These are phyloP conservation scores for Acanthamoeba lugdunensis DNA, from an alignment of 208 protist genomes.

Conservation along the genomic window DNA sequence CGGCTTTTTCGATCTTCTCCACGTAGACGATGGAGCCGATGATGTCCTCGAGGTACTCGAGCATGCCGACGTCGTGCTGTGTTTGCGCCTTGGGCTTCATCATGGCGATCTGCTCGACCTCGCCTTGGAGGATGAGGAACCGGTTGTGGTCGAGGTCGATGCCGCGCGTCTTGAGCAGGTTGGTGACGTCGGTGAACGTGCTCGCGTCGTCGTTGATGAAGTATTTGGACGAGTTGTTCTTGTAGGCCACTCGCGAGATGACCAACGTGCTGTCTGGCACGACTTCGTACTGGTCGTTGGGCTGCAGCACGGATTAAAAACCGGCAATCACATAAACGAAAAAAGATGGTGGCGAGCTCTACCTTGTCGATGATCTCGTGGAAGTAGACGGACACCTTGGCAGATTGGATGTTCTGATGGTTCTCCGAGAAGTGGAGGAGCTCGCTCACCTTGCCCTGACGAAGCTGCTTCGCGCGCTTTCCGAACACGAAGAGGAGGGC, in stretches of 20 bases:
- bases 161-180: slow-evolving; percentile 93
- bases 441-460: slow-evolving; percentile 95
- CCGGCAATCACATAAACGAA: not conserved
- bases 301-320: slow-evolving; percentile 12
- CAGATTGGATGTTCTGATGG: slow-evolving; percentile 92
- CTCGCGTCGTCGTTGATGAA: slow-evolving; percentile 87
- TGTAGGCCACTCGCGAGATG: slow-evolving; percentile 91
- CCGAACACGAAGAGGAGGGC: slow-evolving; percentile 99
- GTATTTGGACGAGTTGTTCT: slow-evolving; percentile 95
- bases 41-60: slow-evolving; percentile 99
- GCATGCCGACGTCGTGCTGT: slow-evolving; percentile 96
- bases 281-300: slow-evolving; percentile 88
- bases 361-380: slow-evolving; percentile 91
- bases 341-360: not conserved
- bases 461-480: slow-evolving; percentile 96
- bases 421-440: slow-evolving; percentile 98
- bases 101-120: slow-evolving; percentile 99
- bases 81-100: slow-evolving; percentile 98
- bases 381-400: slow-evolving; percentile 97
- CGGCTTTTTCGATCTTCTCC: slow-evolving; percentile 91
- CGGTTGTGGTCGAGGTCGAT: slow-evolving; percentile 99
- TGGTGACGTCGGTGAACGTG: slow-evolving; percentile 86
- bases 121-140: slow-evolving; percentile 99
- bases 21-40: slow-evolving; percentile 95
- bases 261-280: slow-evolving; percentile 92